These are phyloP conservation scores for Leishmania gerbilli DNA, from an alignment of 208 protist genomes.

Conservation along the genomic window DNA sequence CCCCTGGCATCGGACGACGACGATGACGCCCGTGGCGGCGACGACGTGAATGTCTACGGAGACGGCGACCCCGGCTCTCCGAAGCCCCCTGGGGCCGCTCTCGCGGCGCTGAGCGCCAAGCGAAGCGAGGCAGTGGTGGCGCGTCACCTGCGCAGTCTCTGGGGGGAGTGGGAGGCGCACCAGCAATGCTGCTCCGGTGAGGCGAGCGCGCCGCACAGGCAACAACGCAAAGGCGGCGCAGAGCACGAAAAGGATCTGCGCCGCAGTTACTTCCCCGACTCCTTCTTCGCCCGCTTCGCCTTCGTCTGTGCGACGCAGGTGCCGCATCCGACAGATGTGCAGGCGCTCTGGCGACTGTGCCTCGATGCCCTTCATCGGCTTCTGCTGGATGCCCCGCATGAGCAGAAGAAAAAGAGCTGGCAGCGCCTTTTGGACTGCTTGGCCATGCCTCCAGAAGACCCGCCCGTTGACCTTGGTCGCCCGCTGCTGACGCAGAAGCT, in stretches of 20 bases:
- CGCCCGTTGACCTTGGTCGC: slow-evolving; percentile 41
- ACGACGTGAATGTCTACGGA: background rate
- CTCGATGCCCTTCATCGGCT: slow-evolving; percentile 39
- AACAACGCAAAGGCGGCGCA: background rate
- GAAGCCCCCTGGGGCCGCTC: background rate
- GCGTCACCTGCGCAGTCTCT: slow-evolving; percentile 20
- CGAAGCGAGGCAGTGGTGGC: slow-evolving; percentile 11
- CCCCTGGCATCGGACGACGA: background rate
- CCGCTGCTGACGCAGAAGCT: slow-evolving; percentile 82
- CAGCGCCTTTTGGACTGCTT: slow-evolving; percentile 42
- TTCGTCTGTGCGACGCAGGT: slow-evolving; percentile 44
- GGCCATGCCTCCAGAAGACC: slow-evolving; percentile 34
- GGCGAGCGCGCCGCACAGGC: background rate
- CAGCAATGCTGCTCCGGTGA: slow-evolving; percentile 15
- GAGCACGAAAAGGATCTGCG: slow-evolving; percentile 43
- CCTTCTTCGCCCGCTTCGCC: slow-evolving; percentile 73
- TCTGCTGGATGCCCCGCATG: slow-evolving; percentile 1
- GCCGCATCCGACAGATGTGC: slow-evolving; percentile 35
- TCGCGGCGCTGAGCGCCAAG: background rate
- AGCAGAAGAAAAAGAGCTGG: slow-evolving; percentile 12
- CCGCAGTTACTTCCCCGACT: slow-evolving; percentile 69
- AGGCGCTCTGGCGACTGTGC: slow-evolving; percentile 43
- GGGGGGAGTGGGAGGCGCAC: slow-evolving; percentile 24
- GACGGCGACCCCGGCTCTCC: slow-evolving; percentile 1
- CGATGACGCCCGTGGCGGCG: background rate